A percentile compares a stretch with the other conserved stretches of the same genome.
phyloP scores from a whole-genome alignment of 805 yeast genomes.

The Lipomyces sp. region DNA sequence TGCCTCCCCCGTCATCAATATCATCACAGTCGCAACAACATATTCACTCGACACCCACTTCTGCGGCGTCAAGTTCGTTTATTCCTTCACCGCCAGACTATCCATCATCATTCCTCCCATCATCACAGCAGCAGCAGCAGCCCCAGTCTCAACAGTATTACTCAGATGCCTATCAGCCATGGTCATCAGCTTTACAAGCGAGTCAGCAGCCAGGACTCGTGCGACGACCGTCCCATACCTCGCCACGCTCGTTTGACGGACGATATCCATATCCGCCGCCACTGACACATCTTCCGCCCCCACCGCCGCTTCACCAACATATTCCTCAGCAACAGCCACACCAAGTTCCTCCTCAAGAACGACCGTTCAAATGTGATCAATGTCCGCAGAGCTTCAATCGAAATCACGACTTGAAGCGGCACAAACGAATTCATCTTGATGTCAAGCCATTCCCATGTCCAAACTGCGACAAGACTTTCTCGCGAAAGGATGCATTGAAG shows the following conservation, averaged over 20 bases:
- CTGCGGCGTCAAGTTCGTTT: slow-evolving; percentile 14
- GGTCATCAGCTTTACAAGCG: slow-evolving; percentile 18
- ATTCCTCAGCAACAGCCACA: slow-evolving; percentile 12
- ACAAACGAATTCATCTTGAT: slow-evolving; percentile 37
- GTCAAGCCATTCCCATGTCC: slow-evolving; percentile 39
- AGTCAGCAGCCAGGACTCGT: slow-evolving; percentile 12
- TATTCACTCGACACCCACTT: slow-evolving; percentile 9
- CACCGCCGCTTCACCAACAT: background rate
- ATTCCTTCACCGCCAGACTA: slow-evolving; percentile 24
- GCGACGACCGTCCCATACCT: slow-evolving; percentile 29
- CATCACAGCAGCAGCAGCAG: slow-evolving; percentile 25
- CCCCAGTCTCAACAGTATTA: slow-evolving; percentile 20
- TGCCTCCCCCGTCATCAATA: slow-evolving; percentile 25
- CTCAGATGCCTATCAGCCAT: slow-evolving; percentile 20
- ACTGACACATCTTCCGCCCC: slow-evolving; percentile 27
- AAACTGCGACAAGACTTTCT: slow-evolving; percentile 37
- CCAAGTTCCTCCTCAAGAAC: slow-evolving; percentile 24
- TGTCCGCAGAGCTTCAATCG: slow-evolving; percentile 38
- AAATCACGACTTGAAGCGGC: slow-evolving; percentile 39
- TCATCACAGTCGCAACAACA: slow-evolving; percentile 12
- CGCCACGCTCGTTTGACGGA: slow-evolving; percentile 27
- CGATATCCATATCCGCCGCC: slow-evolving; percentile 29
- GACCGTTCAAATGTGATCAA: slow-evolving; percentile 38
- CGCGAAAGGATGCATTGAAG: slow-evolving; percentile 40
- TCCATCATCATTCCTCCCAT: slow-evolving; percentile 9